phyloP scores from a whole-genome alignment of 2,329 filamentous ascomycete genomes.

The Aspergillus hiratsukae region DNA sequence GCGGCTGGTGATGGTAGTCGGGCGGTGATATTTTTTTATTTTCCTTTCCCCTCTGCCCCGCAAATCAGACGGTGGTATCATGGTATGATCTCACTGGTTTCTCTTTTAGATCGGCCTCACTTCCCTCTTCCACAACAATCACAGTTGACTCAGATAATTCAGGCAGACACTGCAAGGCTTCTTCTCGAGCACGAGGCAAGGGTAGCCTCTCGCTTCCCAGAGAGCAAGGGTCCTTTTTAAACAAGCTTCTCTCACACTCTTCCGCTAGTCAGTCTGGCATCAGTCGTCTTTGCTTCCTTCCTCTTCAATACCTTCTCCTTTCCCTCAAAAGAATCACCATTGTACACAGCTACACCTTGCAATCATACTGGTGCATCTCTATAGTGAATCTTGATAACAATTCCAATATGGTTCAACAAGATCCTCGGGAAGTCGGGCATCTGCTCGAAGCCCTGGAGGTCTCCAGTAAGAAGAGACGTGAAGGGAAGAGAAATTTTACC shows the following conservation, averaged over 20 bases:
- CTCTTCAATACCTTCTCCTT: background rate
- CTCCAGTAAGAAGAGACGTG: slow-evolving; percentile 40
- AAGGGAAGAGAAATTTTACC: slow-evolving; percentile 57
- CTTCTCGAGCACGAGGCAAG: background rate
- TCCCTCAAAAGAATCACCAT: background rate
- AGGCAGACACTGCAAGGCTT: background rate
- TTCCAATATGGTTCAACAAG: slow-evolving; percentile 59
- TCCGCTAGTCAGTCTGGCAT: background rate
- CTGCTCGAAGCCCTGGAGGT: slow-evolving; percentile 63
- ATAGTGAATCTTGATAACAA: background rate
- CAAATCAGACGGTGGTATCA: background rate
- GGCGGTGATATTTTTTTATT: background rate
- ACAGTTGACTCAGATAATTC: background rate
- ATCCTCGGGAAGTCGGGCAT: slow-evolving; percentile 61
- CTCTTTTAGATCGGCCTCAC: background rate
- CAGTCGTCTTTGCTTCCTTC: background rate
- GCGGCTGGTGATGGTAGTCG: background rate
- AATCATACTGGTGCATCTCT: background rate
- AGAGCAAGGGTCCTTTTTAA: background rate
- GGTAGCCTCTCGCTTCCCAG: background rate
- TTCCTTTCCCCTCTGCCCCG: background rate
- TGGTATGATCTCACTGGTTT: background rate
- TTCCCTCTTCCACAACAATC: background rate
- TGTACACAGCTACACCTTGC: background rate
- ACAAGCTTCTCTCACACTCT: background rate